phyloP scores from a whole-genome alignment of 108 stramenopile species.

The Fistulifera solaris region DNA sequence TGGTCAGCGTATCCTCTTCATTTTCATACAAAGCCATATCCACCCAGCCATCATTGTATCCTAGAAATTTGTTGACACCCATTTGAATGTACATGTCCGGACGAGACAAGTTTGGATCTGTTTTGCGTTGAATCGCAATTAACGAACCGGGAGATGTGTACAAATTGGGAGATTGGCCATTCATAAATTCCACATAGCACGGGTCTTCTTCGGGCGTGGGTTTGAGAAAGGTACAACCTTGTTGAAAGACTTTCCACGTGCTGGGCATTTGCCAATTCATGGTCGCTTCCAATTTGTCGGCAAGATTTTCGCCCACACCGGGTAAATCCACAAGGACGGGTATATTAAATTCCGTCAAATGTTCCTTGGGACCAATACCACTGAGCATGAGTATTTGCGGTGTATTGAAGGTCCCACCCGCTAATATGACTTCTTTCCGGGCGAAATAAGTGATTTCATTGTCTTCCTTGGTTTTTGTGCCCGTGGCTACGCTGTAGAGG shows the following conservation, averaged over 20 bases:
- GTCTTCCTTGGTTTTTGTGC: background rate
- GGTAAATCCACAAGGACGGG: slow-evolving; percentile 24
- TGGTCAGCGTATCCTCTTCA: background rate
- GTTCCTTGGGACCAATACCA: slow-evolving; percentile 44
- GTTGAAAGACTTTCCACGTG: background rate
- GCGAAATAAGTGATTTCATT: background rate
- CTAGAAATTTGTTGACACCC: background rate
- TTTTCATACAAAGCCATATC: background rate
- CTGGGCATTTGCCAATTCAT: background rate
- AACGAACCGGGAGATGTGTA: background rate
- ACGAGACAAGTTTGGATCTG: background rate
- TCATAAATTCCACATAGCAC: background rate
- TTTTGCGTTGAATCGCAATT: background rate
- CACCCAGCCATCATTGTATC: background rate
- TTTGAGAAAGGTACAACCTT: background rate
- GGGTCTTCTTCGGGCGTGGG: background rate
- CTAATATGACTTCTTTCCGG: slow-evolving; percentile 49
- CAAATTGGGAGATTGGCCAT: background rate
- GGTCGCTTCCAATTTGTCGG: slow-evolving; percentile 28
- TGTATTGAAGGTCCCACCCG: slow-evolving; percentile 51
- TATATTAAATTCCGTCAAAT: slow-evolving; percentile 20
- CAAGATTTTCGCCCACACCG: slow-evolving; percentile 44
- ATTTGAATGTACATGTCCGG: slow-evolving; percentile 3
- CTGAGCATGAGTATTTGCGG: slow-evolving; percentile 57
- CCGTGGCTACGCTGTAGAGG: background rate